Base-by-base conservation (phyloP, 768 basidiomycete species). In the Hortiboletus campestris region DNA sequence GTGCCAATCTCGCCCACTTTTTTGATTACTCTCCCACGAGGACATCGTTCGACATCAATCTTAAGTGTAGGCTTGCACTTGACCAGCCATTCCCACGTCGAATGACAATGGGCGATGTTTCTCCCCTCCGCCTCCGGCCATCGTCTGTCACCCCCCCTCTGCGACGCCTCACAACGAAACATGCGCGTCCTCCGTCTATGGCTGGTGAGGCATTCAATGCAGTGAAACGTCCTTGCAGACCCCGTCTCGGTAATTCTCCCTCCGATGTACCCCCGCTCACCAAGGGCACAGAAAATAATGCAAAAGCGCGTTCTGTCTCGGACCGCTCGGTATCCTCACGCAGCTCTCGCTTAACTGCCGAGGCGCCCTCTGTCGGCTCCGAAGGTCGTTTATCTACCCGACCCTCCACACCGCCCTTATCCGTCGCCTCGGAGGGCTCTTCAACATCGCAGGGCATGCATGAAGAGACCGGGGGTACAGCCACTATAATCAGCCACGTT, bases 1-100 rank as follows among this genome's bases (percentile, higher is more conserved):
- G 63, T 62, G 69, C 63, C 57, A 80, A 79, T 62, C 71, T 80
- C 16, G 60, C 64, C 28, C 68, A 49, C 45, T 80, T 80, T 63
- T 67, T 79, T 44, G 65, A 71, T 25, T 50, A 59, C 16, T 73
- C 77, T 50, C 67, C 68, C 56, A 68, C 72, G 57, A 67, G 58
- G 56, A 65, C 68, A 50, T 65, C 73, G 17, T 67, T 75, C 56
- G 58, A 67, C 61, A 58, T 63, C 55, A 44, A 67, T 69, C 58
- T 67, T 65, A 67, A 72, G 68, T 62, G 71, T 56, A 58, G 60
- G 52, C 40, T 65, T 31, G 53, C 64, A 46, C 63, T 65, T 52
- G 69, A 70, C 60, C 67, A 61, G 53, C 53, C 65, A 31, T 58
- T 67, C 66, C 58, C 67, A 55, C 72, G 65, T 66, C 73, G 70